phyloP scores from a whole-genome alignment of 495 filamentous ascomycete genomes.

The Pyrenopolyporus hunteri region DNA sequence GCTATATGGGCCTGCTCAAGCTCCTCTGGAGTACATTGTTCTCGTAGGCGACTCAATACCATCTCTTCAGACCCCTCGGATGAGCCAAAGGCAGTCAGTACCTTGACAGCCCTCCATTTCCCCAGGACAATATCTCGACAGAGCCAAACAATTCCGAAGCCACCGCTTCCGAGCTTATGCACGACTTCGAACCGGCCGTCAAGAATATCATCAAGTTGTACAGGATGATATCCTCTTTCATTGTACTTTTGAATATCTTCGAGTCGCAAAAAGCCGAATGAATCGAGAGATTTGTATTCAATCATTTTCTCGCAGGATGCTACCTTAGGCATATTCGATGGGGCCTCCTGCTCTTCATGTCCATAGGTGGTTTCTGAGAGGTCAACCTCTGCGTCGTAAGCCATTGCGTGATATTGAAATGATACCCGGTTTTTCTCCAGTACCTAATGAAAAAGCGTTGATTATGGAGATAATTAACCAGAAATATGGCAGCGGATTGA shows the following conservation, averaged over 20 bases:
- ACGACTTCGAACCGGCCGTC: conserved; percentile 52
- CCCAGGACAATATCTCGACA: conserved; percentile 49
- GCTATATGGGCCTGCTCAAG: conserved; percentile 19
- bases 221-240: conserved; percentile 51
- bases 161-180: conserved; percentile 61
- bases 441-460: too few relatives aligned
- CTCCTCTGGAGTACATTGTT: neutral
- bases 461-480: too few relatives aligned
- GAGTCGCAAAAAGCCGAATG: neutral
- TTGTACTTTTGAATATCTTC: conserved; percentile 41
- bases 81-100: conserved; percentile 30
- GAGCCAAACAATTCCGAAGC: conserved; percentile 62
- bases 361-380: too few relatives aligned
- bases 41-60: conserved; percentile 5
- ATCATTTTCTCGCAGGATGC: conserved; percentile 1
- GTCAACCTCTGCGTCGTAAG: too few relatives aligned
- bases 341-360: neutral
- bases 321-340: neutral
- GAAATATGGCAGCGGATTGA: too few relatives aligned
- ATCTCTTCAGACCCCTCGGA: conserved; percentile 4
- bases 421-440: too few relatives aligned
- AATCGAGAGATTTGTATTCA: neutral
- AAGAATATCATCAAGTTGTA: conserved; percentile 53
- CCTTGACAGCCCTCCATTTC: conserved; percentile 41
- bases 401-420: too few relatives aligned